A percentile compares a stretch with the other conserved stretches of the same genome.
Evolutionary conservation across 2,329 filamentous ascomycete genomes (phyloP).

Genomic region (Aspergillus sp.): DNA sequence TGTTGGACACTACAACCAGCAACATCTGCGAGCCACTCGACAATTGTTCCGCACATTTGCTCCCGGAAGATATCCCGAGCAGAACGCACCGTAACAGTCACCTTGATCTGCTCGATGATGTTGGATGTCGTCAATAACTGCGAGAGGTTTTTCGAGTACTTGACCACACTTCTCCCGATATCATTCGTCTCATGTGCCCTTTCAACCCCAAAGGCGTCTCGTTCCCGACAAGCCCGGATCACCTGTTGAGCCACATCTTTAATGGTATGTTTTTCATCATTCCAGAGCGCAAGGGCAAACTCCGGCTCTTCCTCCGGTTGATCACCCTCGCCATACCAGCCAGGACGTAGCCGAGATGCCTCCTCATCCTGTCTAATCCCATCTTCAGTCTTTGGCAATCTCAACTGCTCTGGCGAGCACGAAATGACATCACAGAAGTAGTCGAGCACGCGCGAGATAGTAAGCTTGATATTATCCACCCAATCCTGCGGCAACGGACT

Average conservation of each 20-base stretch:
- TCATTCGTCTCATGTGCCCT: slow-evolving; percentile 86
- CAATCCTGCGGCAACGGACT: slow-evolving; percentile 68
- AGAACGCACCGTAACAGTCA: slow-evolving; percentile 91
- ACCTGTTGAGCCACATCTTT: slow-evolving; percentile 86
- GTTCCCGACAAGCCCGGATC: slow-evolving; percentile 74
- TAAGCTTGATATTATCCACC: slow-evolving; percentile 70
- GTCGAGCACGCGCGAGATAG: slow-evolving; percentile 77
- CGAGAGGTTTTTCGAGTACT: slow-evolving; percentile 65
- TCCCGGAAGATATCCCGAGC: slow-evolving; percentile 92
- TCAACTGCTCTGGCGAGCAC: slow-evolving; percentile 91
- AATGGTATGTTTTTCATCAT: slow-evolving; percentile 97
- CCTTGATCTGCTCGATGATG: slow-evolving; percentile 88
- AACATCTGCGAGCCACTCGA: slow-evolving; percentile 94
- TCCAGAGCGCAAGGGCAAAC: slow-evolving; percentile 86
- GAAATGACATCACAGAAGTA: slow-evolving; percentile 98
- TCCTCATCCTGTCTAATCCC: slow-evolving; percentile 76
- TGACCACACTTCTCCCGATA: slow-evolving; percentile 77
- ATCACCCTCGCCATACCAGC: slow-evolving; percentile 63
- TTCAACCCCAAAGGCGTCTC: slow-evolving; percentile 59
- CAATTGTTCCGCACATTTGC: slow-evolving; percentile 96
- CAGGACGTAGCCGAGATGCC: slow-evolving; percentile 66
- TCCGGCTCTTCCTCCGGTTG: slow-evolving; percentile 59
- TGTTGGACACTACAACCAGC: slow-evolving; percentile 77
- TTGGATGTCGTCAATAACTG: slow-evolving; percentile 70
- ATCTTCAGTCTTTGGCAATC: slow-evolving; percentile 74